A percentile compares a stretch with the other conserved stretches of the same genome.
Evolutionary conservation across 2,329 filamentous ascomycete species (phyloP).

Genomic region (Curvularia lunata): DNA sequence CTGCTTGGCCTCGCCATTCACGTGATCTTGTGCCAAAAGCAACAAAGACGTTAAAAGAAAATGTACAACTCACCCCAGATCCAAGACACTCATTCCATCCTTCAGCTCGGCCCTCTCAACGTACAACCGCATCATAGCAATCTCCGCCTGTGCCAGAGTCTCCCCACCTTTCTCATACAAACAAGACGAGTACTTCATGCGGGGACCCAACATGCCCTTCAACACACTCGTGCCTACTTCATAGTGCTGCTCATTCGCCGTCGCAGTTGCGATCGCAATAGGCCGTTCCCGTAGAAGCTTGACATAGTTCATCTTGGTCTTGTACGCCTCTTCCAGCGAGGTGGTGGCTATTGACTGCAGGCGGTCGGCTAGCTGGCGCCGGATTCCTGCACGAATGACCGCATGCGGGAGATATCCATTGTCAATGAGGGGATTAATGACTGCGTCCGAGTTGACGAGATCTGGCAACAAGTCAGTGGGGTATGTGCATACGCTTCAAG

Average conservation of each 20-base stretch:
- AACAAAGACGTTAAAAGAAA: constrained; percentile 14
- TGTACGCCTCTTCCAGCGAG: constrained; percentile 60
- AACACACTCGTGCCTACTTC: constrained; percentile 73
- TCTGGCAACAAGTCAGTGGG: constrained; percentile 21
- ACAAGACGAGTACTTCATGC: constrained; percentile 76
- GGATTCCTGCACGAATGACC: constrained; percentile 69
- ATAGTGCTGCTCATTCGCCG: constrained; percentile 74
- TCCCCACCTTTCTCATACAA: constrained; percentile 63
- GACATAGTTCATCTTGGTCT: constrained; percentile 69
- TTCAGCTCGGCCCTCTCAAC: constrained; percentile 64
- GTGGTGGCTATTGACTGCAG: constrained; percentile 61
- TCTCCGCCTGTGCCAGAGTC: constrained; percentile 70
- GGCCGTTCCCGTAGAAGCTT: constrained; percentile 64
- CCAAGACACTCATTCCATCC: constrained; percentile 67
- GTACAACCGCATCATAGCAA: constrained; percentile 69
- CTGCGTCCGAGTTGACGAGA: constrained; percentile 32
- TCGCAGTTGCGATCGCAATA: constrained; percentile 71
- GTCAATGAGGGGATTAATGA: constrained; percentile 60
- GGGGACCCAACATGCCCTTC: constrained; percentile 65
- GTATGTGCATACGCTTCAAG: neutral
- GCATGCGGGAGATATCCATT: constrained; percentile 68
- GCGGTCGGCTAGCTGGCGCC: constrained; percentile 68
- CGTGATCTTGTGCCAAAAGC: neutral
- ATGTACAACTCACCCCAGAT: constrained; percentile 63
- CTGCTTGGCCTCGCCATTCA: neutral